Conservation (phyloP, 2,329 filamentous ascomycete species). For the Fusarium austroafricanum region DNA sequence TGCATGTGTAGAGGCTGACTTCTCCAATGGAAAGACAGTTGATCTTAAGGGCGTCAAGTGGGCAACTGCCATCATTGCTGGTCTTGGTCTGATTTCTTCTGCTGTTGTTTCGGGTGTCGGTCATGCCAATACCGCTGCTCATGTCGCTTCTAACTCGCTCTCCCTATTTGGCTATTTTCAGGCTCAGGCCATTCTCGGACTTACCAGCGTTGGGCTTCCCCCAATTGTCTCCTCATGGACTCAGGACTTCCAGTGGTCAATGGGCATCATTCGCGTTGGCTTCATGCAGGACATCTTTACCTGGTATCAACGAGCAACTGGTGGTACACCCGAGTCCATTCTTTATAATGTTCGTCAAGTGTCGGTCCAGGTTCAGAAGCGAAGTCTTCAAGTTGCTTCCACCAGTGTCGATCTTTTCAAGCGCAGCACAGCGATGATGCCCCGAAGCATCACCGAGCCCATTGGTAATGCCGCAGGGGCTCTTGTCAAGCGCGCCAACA, state of each 20-base stretch:
- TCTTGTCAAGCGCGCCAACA: slow-evolving; percentile 66
- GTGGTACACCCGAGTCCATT: slow-evolving; percentile 83
- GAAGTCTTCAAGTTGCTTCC: slow-evolving; percentile 56
- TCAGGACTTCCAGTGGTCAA: slow-evolving; percentile 97
- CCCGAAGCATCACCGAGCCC: slow-evolving; percentile 55
- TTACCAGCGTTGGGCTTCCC: slow-evolving; percentile 83
- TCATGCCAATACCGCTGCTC: slow-evolving; percentile 92
- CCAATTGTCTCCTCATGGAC: slow-evolving; percentile 94
- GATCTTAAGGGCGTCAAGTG: slow-evolving; percentile 90
- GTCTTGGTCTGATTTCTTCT: slow-evolving; percentile 83
- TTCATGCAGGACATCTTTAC: slow-evolving; percentile 91
- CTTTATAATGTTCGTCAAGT: slow-evolving; percentile 78
- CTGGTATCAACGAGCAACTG: slow-evolving; percentile 95
- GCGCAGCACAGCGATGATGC: slow-evolving; percentile 66
- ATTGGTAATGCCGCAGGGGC: slow-evolving; percentile 52
- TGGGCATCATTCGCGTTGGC: slow-evolving; percentile 90
- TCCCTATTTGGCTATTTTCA: slow-evolving; percentile 98
- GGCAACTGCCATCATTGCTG: slow-evolving; percentile 88
- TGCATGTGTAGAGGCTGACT: slow-evolving; percentile 86
- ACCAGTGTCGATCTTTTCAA: slow-evolving; percentile 60
- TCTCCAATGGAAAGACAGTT: slow-evolving; percentile 94
- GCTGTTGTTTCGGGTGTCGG: slow-evolving; percentile 90
- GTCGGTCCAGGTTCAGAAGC: slow-evolving; percentile 86
- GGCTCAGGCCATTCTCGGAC: slow-evolving; percentile 89
- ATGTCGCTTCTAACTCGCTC: slow-evolving; percentile 92